Evolutionary conservation across 352 stramenopile species (phyloP), one percentile per base, ranked within the genome.

Genomic region (Aphanomyces astaci): DNA sequence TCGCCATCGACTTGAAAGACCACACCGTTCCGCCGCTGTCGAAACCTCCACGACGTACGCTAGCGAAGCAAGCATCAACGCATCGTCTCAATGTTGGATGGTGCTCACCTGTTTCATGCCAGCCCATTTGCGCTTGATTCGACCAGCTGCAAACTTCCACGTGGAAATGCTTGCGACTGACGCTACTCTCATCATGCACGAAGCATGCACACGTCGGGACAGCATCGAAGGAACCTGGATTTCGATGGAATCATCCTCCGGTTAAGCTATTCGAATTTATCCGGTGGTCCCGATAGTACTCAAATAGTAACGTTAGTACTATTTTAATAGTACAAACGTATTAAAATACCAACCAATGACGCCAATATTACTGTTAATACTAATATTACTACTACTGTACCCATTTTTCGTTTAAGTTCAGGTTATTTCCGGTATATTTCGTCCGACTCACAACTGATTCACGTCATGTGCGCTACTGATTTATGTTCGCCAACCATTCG

Each of bases 71-170:
- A 15, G 15, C 15, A 43, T 43, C 36, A 43, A 15, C 15, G 36
- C 36, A 15, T 43, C 7, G 15, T 15, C 36, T 15, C 36, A 43
- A 56, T 11, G 33, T 36, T 15, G 2, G 10, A 56, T n/a, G 32
- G 27, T 10, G 13, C 39, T 0, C 32, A 77, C 75, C 74, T 87
- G 86, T 70, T 94, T 94, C 63, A 94, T 71, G 24, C 81, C 81
- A 53, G 87, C 82, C 82, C 82, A 92, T 73, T 94, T 91, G 66
- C 82, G 76, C 71, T 92, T 84, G 52, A 94, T 73, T 4, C 86
- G 81, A 10, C 78, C 79, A 3, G 82, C 81, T n/a, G 84, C 86
- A 30, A 94, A 68, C 53, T 86, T 69, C 86, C 86, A 94, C 55
- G 86, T 92, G 32, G 86, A 92, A 17, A 63, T 32, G 17, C n/a